Conservation (phyloP, 1,139 yeast species). For the Chernovozyma aurita region DNA sequence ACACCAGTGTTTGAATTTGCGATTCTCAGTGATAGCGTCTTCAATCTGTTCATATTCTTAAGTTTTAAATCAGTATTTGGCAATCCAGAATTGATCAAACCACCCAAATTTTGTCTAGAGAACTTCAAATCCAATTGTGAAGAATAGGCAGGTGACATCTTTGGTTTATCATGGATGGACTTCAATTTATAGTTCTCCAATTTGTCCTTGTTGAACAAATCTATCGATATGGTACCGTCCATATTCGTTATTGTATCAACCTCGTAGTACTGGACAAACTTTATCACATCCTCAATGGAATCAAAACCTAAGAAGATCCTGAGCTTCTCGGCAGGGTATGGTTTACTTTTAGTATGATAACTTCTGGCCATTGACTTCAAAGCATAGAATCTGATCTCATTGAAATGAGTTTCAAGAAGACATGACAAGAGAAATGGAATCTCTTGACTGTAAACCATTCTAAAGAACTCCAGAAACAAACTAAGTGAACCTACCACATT, state of each 20-base stretch:
- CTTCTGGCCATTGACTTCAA: constrained; percentile 64
- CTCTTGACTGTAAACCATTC: constrained; percentile 33
- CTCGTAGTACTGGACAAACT: constrained; percentile 63
- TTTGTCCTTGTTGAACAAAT: constrained; percentile 50
- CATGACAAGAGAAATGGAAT: constrained; percentile 68
- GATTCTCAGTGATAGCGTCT: too few species aligned
- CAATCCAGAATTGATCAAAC: constrained; percentile 36
- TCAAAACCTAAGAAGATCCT: constrained; percentile 63
- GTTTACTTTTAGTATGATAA: constrained; percentile 68
- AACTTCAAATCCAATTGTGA: constrained; percentile 47
- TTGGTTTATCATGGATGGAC: constrained; percentile 43
- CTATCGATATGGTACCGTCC: constrained; percentile 41
- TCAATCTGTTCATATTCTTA: too few species aligned
- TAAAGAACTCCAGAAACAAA: constrained; percentile 63
- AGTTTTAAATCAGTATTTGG: constrained; percentile 25
- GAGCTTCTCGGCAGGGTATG: constrained; percentile 49
- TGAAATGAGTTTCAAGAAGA: constrained; percentile 74
- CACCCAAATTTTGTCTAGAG: constrained; percentile 21
- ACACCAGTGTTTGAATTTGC: too few species aligned
- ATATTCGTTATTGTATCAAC: constrained; percentile 40
- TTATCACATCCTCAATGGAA: constrained; percentile 43
- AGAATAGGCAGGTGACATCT: constrained; percentile 55
- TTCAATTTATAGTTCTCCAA: constrained; percentile 42
- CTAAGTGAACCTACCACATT: constrained; percentile 60
- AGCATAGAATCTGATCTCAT: constrained; percentile 74